Base-by-base conservation (phyloP, 441 rosid genomes). In the Arabidopsis hybrid region DNA sequence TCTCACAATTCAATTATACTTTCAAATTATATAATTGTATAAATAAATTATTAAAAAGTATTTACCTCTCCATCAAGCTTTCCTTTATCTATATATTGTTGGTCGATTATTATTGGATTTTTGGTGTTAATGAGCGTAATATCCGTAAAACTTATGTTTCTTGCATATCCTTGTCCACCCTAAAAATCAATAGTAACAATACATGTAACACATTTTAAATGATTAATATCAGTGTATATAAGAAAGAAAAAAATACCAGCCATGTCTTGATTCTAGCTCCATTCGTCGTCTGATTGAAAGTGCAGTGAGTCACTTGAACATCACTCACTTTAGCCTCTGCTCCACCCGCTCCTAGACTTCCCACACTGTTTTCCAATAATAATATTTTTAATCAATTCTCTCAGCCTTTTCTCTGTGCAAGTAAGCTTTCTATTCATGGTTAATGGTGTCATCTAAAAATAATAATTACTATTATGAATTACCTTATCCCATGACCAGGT, bases 401-500 rank as follows among this genome's bases (percentile, higher is more conserved):
- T 60, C 3, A 2, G 7, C 11, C 34, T 21, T n/a, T 29, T n/a
- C 8, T n/a, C 2, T 32, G 34, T 32, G 39, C 10, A 14, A 56
- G 60, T 31, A 55, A 31, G 38, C 18, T 16, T 32, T 53, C 2
- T 59, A 8, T 5, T 17, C 29, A 57, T 58, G 5, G 14, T 13
- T 13, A 56, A 31, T 32, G 5, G 13, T 12, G 43, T 35, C 32
- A n/a, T 1, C 18, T 56, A 14, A 4, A 1, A 8, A 8, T 11
- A 9, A 9, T 32, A 35, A 16, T 8, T 35, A 59, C 17, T 9
- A 59, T 4, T 6, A 59, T 32, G 4, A 38, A 8, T 13, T 60
- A 78, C 81, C 81, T 78, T 42, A 78, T 78, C 16, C 81, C 81
- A 68, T 78, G 81, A 62, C 81, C 81, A 45, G 78, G 78, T 40